These are phyloP conservation scores for Talaromyces sp. DNA, from an alignment of 2,329 filamentous ascomycete species.

Conservation along the genomic window DNA sequence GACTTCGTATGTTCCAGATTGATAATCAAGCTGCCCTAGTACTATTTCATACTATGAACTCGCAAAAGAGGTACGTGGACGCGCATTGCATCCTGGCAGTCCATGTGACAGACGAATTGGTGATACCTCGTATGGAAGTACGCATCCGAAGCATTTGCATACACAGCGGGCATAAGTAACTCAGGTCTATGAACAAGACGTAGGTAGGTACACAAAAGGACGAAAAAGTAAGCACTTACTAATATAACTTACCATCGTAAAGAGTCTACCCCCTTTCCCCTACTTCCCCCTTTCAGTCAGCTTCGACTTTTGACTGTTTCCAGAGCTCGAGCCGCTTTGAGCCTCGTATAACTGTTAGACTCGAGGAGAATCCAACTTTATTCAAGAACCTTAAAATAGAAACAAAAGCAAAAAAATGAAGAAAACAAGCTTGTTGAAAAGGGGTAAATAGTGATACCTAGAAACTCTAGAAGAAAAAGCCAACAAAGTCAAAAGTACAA, in stretches of 20 bases:
- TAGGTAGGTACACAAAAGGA: too few species aligned
- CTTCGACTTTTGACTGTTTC: too few species aligned
- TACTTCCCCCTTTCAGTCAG: background rate
- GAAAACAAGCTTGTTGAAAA: background rate
- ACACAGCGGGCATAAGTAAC: background rate
- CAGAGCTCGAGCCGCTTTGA: too few species aligned
- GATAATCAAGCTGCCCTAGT: too few species aligned
- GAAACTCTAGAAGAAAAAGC: background rate
- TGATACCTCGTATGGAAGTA: background rate
- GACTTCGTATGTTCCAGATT: too few species aligned
- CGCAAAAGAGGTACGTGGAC: background rate
- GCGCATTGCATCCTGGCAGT: too few species aligned
- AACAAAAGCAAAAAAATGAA: background rate
- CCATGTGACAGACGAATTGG: too few species aligned
- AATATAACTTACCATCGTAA: too few species aligned
- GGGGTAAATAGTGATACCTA: background rate
- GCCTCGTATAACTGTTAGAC: background rate
- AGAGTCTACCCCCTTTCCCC: too few species aligned
- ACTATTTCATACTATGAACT: background rate
- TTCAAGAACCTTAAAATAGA: background rate
- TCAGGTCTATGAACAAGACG: background rate
- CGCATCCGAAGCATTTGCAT: background rate
- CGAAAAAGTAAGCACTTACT: too few species aligned
- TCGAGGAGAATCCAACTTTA: background rate
- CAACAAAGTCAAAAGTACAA: background rate